Percentiles rank a stretch among this genome's conserved stretches.
Conservation (phyloP, 1,284 basidiomycete genomes). For the Trametes sp. region DNA sequence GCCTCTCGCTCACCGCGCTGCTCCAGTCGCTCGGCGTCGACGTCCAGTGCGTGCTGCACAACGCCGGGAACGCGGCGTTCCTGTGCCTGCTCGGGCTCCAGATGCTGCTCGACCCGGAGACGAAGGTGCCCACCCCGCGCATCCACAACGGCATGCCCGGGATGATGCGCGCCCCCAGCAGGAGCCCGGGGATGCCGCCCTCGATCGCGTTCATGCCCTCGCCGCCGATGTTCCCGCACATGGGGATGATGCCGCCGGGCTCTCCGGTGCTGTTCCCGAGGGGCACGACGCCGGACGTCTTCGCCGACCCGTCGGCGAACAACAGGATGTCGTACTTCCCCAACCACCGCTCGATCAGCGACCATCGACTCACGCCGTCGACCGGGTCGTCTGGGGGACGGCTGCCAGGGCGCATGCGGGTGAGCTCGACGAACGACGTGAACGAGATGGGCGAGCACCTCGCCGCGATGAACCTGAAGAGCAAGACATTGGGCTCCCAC, state of each 20-base stretch:
- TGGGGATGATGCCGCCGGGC: conserved; percentile 24
- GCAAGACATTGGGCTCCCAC: conserved; percentile 7
- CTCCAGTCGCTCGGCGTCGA: conserved; percentile 58
- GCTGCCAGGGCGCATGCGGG: conserved; percentile 23
- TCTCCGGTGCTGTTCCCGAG: conserved; percentile 23
- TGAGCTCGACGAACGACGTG: conserved; percentile 31
- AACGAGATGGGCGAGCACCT: conserved; percentile 29
- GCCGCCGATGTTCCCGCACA: conserved; percentile 25
- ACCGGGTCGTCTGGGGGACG: conserved; percentile 7
- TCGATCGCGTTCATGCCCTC: conserved; percentile 32
- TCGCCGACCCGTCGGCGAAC: conserved; percentile 17
- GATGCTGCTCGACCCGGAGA: conserved; percentile 62
- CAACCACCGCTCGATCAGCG: conserved; percentile 27
- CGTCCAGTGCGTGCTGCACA: conserved; percentile 57
- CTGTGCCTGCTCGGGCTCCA: conserved; percentile 70
- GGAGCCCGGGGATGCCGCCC: conserved; percentile 34
- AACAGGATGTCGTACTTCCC: conserved; percentile 27
- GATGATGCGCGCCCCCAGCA: conserved; percentile 30
- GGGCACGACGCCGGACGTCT: conserved; percentile 19
- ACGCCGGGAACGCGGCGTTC: conserved; percentile 78
- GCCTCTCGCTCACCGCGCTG: conserved; percentile 62
- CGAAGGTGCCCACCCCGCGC: conserved; percentile 39
- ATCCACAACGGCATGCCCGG: conserved; percentile 22
- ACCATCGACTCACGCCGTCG: conserved; percentile 21
- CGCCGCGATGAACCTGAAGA: conserved; percentile 24